These are phyloP conservation scores for Cystobasidium tubakii DNA, from an alignment of 768 basidiomycete genomes.

Conservation along the genomic window DNA sequence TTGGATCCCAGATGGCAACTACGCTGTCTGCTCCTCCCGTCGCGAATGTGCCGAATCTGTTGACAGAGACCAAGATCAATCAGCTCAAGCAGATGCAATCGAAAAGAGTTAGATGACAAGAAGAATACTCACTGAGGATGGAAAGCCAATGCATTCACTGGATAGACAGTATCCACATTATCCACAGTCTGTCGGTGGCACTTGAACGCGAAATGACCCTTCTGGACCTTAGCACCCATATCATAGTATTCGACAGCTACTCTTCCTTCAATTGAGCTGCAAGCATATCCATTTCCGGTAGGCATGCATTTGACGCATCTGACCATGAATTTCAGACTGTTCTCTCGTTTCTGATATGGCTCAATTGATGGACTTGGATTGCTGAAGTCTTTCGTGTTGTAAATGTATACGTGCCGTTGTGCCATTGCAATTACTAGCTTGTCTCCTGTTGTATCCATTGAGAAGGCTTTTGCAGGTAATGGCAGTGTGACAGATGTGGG, in stretches of 20 bases:
- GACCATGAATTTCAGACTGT: slow-evolving; percentile 92
- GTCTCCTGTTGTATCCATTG: slow-evolving; percentile 69
- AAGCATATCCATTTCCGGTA: slow-evolving; percentile 91
- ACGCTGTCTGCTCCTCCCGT: slow-evolving; percentile 91
- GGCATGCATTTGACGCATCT: slow-evolving; percentile 84
- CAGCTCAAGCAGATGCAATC: too few species aligned
- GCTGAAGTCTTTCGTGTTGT: slow-evolving; percentile 70
- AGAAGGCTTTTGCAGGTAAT: slow-evolving; percentile 78
- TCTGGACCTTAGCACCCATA: slow-evolving; percentile 66
- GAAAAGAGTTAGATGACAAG: too few species aligned
- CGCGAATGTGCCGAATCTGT: slow-evolving; percentile 84
- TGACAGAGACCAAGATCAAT: background rate
- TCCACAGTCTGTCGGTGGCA: slow-evolving; percentile 86
- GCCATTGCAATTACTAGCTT: slow-evolving; percentile 89
- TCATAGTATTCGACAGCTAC: slow-evolving; percentile 98
- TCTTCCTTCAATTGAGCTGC: slow-evolving; percentile 86
- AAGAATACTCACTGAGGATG: slow-evolving; percentile 64
- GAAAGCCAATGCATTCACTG: slow-evolving; percentile 90
- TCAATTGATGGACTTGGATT: slow-evolving; percentile 45
- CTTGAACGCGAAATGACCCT: slow-evolving; percentile 92
- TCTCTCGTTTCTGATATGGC: slow-evolving; percentile 75
- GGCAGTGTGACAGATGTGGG: slow-evolving; percentile 56
- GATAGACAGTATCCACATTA: slow-evolving; percentile 91
- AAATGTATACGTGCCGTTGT: slow-evolving; percentile 80
- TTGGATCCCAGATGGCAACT: slow-evolving; percentile 95